Conservation (phyloP, 306 rosid species). For the Amphicarpaea edgeworthii region DNA sequence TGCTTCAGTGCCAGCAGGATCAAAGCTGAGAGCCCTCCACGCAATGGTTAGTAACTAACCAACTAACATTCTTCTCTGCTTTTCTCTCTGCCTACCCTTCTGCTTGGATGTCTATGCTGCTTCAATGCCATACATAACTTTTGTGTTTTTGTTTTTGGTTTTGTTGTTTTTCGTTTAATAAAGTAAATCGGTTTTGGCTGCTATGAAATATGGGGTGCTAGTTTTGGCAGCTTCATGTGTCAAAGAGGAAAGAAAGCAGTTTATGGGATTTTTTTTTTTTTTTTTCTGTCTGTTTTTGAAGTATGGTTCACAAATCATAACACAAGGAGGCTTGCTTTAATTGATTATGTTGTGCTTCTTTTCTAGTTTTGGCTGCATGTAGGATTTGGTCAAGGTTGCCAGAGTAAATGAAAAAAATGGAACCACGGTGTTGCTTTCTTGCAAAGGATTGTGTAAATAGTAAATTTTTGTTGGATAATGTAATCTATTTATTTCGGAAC, state of each 20-base stretch:
- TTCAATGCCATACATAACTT: background rate
- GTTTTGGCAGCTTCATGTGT: background rate
- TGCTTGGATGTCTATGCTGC: background rate
- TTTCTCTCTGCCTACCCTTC: no score
- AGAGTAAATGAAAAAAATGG: background rate
- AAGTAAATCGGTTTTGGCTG: background rate
- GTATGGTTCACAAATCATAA: background rate
- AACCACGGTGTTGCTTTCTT: conserved; percentile 15
- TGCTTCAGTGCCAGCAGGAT: conserved; percentile 77
- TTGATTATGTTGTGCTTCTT: conserved; percentile 12
- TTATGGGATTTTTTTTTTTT: background rate
- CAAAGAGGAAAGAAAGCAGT: background rate
- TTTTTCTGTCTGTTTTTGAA: conserved; percentile 37
- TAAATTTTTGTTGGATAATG: background rate
- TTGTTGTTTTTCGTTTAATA: no score
- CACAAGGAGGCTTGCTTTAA: conserved; percentile 28
- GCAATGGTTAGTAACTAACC: no score
- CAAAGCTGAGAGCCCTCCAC: conserved; percentile 94
- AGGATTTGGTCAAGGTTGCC: conserved; percentile 9
- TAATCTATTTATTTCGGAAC: conserved; percentile 10
- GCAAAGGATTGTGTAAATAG: conserved; percentile 3
- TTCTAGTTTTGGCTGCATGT: conserved; percentile 24
- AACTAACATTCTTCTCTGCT: no score
- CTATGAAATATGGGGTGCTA: background rate
- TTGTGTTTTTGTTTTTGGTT: conserved; percentile 13